phyloP scores from a whole-genome alignment of 306 rosid species.

The Fragaria iinumae region DNA sequence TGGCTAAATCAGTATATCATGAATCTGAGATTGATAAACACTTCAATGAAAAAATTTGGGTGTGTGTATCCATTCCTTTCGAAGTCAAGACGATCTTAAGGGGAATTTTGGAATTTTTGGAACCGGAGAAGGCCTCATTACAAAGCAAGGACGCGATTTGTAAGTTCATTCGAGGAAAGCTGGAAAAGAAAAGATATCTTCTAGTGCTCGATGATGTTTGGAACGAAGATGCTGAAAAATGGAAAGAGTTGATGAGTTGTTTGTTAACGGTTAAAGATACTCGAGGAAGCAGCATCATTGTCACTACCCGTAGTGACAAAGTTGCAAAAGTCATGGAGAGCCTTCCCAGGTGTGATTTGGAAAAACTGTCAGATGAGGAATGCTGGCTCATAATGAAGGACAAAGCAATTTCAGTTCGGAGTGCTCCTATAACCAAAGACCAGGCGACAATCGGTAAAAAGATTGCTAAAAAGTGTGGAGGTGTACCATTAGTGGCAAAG shows the following conservation, averaged over 20 bases:
- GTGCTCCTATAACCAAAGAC: not conserved
- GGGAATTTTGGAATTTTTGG: slow-evolving; percentile 2
- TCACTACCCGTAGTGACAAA: not conserved
- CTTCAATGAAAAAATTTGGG: slow-evolving; percentile 19
- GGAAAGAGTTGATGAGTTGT: not conserved
- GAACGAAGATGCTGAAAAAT: not conserved
- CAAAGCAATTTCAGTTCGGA: not conserved
- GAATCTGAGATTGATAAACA: not conserved
- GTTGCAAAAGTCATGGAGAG: slow-evolving; percentile 26
- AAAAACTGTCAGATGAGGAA: not conserved
- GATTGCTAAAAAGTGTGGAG: slow-evolving; percentile 25
- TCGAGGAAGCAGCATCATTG: not conserved
- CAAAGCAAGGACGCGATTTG: slow-evolving; percentile 1
- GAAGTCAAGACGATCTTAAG: slow-evolving; percentile 10
- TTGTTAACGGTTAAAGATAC: not conserved
- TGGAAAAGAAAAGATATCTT: slow-evolving; percentile 18
- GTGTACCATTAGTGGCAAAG: too few relatives aligned
- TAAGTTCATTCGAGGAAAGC: not conserved
- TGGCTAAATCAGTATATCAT: not conserved
- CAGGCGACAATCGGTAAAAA: not conserved
- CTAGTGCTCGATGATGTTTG: not conserved
- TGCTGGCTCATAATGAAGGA: slow-evolving; percentile 21
- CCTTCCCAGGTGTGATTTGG: slow-evolving; percentile 11
- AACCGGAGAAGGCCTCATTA: not conserved
- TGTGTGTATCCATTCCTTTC: slow-evolving; percentile 17